Evolutionary conservation across 371 early-diverging fungal genomes (phyloP).

Genomic region (Rhizopus stolonifer): DNA sequence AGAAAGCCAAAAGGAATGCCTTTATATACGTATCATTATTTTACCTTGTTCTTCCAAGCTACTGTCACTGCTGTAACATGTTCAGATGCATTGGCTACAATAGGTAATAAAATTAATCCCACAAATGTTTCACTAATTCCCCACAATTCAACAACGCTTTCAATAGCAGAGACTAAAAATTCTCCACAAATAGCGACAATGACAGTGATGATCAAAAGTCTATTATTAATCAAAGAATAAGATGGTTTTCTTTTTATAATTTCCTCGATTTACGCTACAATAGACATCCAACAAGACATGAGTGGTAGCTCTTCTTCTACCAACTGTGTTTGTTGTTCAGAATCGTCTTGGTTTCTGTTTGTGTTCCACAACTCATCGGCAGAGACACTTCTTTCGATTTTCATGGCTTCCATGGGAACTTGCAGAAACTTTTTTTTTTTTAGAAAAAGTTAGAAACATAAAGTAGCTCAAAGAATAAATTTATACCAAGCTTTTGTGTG

Average conservation of each 20-base stretch:
- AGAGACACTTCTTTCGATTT: slow-evolving; percentile 12
- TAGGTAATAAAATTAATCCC: slow-evolving; percentile 82
- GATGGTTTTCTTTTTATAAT: background rate
- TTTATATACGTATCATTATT: background rate
- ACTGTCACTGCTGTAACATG: slow-evolving; percentile 81
- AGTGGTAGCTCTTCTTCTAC: slow-evolving; percentile 57
- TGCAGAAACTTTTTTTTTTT: slow-evolving; percentile 20
- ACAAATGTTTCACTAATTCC: slow-evolving; percentile 77
- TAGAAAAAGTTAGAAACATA: background rate
- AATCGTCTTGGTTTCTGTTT: slow-evolving; percentile 25
- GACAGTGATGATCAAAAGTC: slow-evolving; percentile 48
- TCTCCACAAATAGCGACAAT: slow-evolving; percentile 80
- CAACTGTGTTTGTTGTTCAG: slow-evolving; percentile 1
- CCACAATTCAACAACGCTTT: slow-evolving; percentile 62
- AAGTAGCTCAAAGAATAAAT: background rate
- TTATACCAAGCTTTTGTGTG: slow-evolving; percentile 61
- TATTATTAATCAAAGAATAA: slow-evolving; percentile 1
- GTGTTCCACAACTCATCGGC: slow-evolving; percentile 1
- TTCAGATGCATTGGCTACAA: slow-evolving; percentile 82
- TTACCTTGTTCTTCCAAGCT: slow-evolving; percentile 75
- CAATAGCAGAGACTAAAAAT: slow-evolving; percentile 76
- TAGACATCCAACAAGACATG: slow-evolving; percentile 53
- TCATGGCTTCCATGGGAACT: slow-evolving; percentile 21
- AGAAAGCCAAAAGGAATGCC: background rate
- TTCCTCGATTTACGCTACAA: slow-evolving; percentile 32